Percentiles rank a stretch among this genome's conserved stretches.
These are phyloP conservation scores for Crithidia expoeki DNA, from an alignment of 208 protist genomes.

Conservation along the genomic window DNA sequence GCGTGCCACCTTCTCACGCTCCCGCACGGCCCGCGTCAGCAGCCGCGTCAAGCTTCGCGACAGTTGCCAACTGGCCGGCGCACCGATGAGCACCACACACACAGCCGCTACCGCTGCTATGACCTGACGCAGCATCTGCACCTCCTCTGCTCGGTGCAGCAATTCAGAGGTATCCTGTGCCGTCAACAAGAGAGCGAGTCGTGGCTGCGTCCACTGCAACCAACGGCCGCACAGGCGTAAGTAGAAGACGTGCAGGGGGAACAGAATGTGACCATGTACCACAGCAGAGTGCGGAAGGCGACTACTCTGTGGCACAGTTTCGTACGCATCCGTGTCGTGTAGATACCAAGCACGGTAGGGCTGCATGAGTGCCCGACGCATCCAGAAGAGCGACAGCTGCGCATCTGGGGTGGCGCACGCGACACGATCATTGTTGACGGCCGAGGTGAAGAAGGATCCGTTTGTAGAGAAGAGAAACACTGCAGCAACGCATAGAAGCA, in stretches of 20 bases:
- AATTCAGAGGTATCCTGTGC: not conserved
- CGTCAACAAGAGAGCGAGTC: not conserved
- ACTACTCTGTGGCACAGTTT: not conserved
- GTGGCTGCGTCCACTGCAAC: constrained; percentile 13
- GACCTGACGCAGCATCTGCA: not conserved
- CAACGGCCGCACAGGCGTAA: constrained; percentile 29
- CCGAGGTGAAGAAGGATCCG: not conserved
- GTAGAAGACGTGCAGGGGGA: constrained; percentile 53
- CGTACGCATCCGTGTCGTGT: constrained; percentile 9
- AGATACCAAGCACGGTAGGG: constrained; percentile 42
- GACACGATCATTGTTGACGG: not conserved
- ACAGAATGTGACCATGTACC: constrained; percentile 31
- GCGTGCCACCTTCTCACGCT: constrained; percentile 10
- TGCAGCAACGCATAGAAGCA: not conserved
- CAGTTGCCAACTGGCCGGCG: constrained; percentile 12
- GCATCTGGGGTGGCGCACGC: constrained; percentile 6
- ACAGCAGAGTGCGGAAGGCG: constrained; percentile 18
- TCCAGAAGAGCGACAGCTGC: constrained; percentile 39
- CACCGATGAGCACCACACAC: constrained; percentile 22
- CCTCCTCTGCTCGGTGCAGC: not conserved
- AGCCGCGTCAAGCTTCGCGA: not conserved
- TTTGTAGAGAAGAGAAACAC: not conserved
- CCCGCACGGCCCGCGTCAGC: constrained; percentile 9
- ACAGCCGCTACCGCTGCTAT: not conserved
- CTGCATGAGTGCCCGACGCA: constrained; percentile 33